Evolutionary conservation across 306 rosid species (phyloP).

Genomic region (Heteromeles arbutifolia): DNA sequence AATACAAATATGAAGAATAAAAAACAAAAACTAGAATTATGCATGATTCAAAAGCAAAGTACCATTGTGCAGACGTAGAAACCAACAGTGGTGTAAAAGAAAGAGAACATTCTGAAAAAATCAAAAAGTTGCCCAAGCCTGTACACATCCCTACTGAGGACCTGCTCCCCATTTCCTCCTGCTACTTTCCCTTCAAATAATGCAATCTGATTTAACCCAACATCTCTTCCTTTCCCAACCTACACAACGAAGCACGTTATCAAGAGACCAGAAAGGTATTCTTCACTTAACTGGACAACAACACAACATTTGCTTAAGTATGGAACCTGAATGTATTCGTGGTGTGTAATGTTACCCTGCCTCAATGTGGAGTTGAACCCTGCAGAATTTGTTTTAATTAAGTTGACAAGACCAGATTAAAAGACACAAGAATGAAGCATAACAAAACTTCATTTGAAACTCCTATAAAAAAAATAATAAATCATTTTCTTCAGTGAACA

Average conservation of each 20-base stretch:
- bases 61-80: constrained; percentile 96
- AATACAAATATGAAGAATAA: background rate
- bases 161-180: constrained; percentile 99
- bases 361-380: constrained; percentile 97
- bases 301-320: constrained; percentile 6
- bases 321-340: constrained; percentile 89
- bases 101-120: constrained; percentile 96
- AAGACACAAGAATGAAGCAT: background rate
- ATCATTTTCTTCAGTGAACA: background rate
- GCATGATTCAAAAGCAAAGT: constrained; percentile 8
- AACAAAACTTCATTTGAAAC: background rate
- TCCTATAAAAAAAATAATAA: background rate
- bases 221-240: constrained; percentile 99
- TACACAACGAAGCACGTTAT: constrained; percentile 30
- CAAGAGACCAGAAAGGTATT: constrained; percentile 12
- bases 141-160: constrained; percentile 89
- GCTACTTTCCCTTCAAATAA: constrained; percentile 99
- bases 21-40: background rate
- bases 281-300: constrained; percentile 14
- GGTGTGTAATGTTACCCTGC: constrained; percentile 93
- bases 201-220: constrained; percentile 96
- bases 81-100: constrained; percentile 92
- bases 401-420: background rate
- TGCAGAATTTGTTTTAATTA: constrained; percentile 26
- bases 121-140: constrained; percentile 91